Base-by-base conservation (phyloP, 495 filamentous ascomycete genomes). In the Annulohypoxylon stygium region DNA sequence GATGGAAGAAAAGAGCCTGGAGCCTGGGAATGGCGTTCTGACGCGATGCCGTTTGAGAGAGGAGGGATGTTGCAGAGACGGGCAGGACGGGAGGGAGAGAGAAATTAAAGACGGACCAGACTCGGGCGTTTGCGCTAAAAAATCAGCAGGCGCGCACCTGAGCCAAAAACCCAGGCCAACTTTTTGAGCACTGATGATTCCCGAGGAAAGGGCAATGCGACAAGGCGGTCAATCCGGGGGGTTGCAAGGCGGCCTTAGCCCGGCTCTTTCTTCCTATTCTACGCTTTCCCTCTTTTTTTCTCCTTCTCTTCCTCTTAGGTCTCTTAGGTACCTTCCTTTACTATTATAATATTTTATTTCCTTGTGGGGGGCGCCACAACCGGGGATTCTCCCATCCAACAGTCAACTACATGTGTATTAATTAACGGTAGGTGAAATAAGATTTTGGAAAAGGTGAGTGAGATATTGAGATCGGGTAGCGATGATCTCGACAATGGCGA, bases 51-150 rank as follows among this genome's bases (percentile, higher is more conserved):
- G 72, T 50, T 70, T 54, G 65, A 70, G 66, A 61, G 66, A 20
- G 43, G 69, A 72, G 69, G 71, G 71, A 66, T 70, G 71, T 67
- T 74, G 71, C 71, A 74, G 64, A 67, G 71, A 66, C 66, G 72
- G 72, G 34, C 72, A 75, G 63, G 63, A 67, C 66, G 71, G 71
- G 71, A 75, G 72, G 72, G 72, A 75, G 72, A 60, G 36, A 75
- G 62, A 70, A 70, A 70, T 70, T 70, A 70, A 39, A 53, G 50
- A 70, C 67, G 72, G 72, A 75, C 72, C 67, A 75, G 67, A 75
- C 72, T 75, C 72, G 72, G 72, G 72, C 67, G 72, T 75, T 75
- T 75, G 72, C 72, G 63, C 72, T 75, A 75, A 75, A 60, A 75
- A 75, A 70, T 74, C 72, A 75, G 72, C 67, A 69, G 58, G 72